These are phyloP conservation scores for Pelargonium australe DNA, from an alignment of 441 rosid species.

Conservation along the genomic window DNA sequence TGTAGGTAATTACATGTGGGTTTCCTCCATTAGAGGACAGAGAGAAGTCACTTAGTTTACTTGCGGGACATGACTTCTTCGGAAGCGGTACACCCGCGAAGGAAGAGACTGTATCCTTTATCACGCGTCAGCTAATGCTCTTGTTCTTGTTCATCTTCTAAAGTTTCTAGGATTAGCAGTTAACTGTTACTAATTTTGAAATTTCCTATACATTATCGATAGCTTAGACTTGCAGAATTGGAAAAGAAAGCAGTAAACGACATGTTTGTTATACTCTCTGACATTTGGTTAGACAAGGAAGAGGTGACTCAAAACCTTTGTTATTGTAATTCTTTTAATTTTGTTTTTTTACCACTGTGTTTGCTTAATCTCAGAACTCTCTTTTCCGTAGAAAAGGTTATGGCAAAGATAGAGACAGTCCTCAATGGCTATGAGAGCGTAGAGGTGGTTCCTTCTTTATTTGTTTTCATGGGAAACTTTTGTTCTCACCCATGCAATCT, in stretches of 20 bases:
- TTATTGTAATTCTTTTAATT: conserved; percentile 10
- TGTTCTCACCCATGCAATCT: conserved; percentile 77
- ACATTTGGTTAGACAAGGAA: conserved; percentile 81
- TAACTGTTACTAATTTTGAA: conserved; percentile 12
- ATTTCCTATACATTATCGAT: conserved; percentile 36
- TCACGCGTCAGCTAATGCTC: conserved; percentile 6
- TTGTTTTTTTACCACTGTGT: conserved; percentile 6
- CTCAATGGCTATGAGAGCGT: conserved; percentile 68
- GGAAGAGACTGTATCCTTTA: conserved; percentile 72
- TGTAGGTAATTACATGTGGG: conserved; percentile 77
- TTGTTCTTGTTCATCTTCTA: conserved; percentile 6
- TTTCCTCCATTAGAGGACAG: conserved; percentile 92
- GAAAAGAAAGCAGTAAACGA: conserved; percentile 66
- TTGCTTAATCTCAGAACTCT: conserved; percentile 30
- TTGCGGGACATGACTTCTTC: conserved; percentile 74
- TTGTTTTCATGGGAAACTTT: conserved; percentile 92
- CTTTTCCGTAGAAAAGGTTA: conserved; percentile 59
- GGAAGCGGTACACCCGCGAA: conserved; percentile 63
- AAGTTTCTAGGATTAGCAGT: conserved; percentile 11
- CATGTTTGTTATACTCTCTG: conserved; percentile 83
- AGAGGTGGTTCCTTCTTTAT: conserved; percentile 80
- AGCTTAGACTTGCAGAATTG: conserved; percentile 58
- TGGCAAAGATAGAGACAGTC: conserved; percentile 68
- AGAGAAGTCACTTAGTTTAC: conserved; percentile 53
- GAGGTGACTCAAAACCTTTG: conserved; percentile 46